phyloP scores from a whole-genome alignment of 129 eudicot species.

The Arctium minus region DNA sequence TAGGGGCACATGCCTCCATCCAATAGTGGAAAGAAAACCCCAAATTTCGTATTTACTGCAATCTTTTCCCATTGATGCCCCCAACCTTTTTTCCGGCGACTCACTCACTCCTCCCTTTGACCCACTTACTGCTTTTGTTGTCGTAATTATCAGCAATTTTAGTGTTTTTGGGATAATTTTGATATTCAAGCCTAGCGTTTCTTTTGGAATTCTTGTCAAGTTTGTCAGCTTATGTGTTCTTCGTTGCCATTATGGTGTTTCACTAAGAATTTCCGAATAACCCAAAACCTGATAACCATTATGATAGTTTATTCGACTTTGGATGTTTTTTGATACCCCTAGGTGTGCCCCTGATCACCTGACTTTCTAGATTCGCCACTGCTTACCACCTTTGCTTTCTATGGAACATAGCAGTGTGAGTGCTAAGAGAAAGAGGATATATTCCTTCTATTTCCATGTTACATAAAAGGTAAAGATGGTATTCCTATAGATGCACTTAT shows the following conservation, averaged over 20 bases:
- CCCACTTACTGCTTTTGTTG: not conserved
- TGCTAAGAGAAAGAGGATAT: not conserved
- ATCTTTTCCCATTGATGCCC: not conserved
- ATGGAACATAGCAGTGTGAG: not conserved
- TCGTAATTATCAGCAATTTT: not conserved
- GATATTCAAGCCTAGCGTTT: not conserved
- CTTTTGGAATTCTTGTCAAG: not conserved
- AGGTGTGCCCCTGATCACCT: not conserved
- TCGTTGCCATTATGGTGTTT: not conserved
- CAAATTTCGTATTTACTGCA: not conserved
- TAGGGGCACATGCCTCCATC: not conserved
- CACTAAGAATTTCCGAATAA: not conserved
- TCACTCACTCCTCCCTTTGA: not conserved
- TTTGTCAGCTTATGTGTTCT: not conserved
- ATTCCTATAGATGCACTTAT: not conserved
- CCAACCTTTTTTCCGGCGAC: not conserved
- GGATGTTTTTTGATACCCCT: not conserved
- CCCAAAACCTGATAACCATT: no score
- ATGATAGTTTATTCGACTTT: not conserved
- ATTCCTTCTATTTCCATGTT: not conserved
- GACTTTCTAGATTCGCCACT: not conserved
- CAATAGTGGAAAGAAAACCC: not conserved
- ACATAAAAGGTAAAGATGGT: not conserved
- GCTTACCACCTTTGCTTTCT: not conserved
- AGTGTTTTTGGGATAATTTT: not conserved